Conservation (phyloP, 768 basidiomycete genomes). For the Russula sp. region DNA sequence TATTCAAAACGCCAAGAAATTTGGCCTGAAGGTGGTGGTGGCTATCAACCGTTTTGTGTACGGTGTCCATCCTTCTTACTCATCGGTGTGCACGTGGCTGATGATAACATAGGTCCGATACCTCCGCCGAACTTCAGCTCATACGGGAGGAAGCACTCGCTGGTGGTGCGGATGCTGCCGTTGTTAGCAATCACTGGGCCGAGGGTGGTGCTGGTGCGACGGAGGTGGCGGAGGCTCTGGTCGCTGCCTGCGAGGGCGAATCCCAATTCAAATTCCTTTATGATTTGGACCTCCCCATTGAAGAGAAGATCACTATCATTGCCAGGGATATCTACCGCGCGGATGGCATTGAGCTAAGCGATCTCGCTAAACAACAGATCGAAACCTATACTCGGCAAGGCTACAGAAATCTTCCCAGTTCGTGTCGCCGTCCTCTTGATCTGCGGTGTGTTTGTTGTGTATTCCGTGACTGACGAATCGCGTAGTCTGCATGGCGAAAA, state of each 20-base stretch:
- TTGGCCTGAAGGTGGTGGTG: conserved; percentile 93
- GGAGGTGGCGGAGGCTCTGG: conserved; percentile 86
- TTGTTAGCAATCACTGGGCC: conserved; percentile 97
- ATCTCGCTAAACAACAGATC: conserved; percentile 76
- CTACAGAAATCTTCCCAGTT: conserved; percentile 69
- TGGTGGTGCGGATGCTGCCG: conserved; percentile 89
- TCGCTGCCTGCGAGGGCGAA: conserved; percentile 73
- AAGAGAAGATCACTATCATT: conserved; percentile 83
- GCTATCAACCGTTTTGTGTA: conserved; percentile 94
- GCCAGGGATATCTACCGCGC: conserved; percentile 91
- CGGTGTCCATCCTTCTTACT: conserved; percentile 29
- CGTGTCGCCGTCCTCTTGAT: conserved; percentile 25
- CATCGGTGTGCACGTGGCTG: not conserved
- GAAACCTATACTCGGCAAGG: conserved; percentile 92
- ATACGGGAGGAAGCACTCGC: conserved; percentile 71
- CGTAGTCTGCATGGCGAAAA: conserved; percentile 94
- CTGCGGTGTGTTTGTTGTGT: not conserved
- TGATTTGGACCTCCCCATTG: conserved; percentile 74
- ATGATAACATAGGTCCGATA: conserved; percentile 59
- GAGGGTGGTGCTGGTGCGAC: conserved; percentile 88
- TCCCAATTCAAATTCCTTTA: conserved; percentile 93
- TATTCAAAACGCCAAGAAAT: conserved; percentile 91
- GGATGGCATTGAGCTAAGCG: conserved; percentile 81
- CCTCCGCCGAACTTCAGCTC: conserved; percentile 80
- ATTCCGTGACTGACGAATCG: conserved; percentile 9